Evolutionary conservation across 2,329 filamentous ascomycete species (phyloP).

Genomic region (Botrytis hyacinthi): DNA sequence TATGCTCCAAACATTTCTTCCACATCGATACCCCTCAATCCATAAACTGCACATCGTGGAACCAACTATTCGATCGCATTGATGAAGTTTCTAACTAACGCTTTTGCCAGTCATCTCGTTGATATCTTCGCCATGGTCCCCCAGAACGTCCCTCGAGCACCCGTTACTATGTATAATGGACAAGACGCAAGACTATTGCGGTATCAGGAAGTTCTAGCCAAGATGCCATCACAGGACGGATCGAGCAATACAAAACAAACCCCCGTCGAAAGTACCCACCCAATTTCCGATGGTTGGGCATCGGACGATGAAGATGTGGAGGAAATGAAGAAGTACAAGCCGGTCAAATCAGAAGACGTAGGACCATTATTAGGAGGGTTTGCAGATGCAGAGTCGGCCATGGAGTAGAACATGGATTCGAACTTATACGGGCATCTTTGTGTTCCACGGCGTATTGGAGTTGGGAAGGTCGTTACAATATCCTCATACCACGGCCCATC

Average conservation of each 20-base stretch:
- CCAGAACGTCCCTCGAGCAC: conserved; percentile 44
- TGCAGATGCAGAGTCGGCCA: conserved; percentile 37
- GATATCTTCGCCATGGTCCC: conserved; percentile 66
- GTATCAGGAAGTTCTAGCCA: conserved; percentile 62
- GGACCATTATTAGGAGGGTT: conserved; percentile 40
- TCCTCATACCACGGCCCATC: conserved; percentile 31
- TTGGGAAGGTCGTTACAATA: conserved; percentile 34
- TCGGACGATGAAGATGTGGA: conserved; percentile 39
- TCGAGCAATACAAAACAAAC: conserved; percentile 40
- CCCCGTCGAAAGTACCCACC: conserved; percentile 30
- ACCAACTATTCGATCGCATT: not conserved
- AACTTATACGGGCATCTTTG: conserved; percentile 26
- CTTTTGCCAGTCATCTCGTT: conserved; percentile 56
- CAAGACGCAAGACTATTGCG: conserved; percentile 56
- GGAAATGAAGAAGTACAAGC: conserved; percentile 33
- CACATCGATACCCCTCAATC: conserved; percentile 5
- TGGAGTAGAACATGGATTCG: conserved; percentile 34
- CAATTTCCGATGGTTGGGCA: conserved; percentile 46
- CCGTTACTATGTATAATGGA: conserved; percentile 45
- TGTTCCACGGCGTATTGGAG: conserved; percentile 37
- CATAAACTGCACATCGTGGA: not conserved
- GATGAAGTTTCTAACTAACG: conserved; percentile 23
- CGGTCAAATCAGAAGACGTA: conserved; percentile 38
- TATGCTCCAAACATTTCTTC: conserved; percentile 24
- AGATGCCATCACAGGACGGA: conserved; percentile 51